Evolutionary conservation across 352 stramenopile species (phyloP).

Genomic region (Phytophthora citrophthora): DNA sequence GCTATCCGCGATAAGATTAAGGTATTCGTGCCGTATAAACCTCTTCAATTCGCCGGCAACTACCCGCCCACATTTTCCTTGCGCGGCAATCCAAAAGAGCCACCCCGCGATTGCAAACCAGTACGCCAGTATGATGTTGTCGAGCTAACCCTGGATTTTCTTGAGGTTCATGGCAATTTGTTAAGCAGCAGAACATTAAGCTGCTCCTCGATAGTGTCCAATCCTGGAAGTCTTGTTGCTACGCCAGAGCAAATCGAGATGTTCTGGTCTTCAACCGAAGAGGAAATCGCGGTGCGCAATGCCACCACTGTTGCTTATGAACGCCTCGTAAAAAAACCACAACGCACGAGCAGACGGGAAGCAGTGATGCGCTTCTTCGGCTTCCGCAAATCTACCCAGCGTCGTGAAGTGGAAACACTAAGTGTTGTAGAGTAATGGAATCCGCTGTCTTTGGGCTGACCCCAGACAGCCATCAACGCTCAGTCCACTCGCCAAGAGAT

Average conservation of each 20-base stretch:
- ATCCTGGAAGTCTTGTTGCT: conserved; percentile 21
- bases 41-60: conserved; percentile 32
- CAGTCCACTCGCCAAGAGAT: background rate
- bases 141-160: conserved; percentile 11
- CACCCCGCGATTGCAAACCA: conserved; percentile 16
- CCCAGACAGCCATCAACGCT: background rate
- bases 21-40: conserved; percentile 41
- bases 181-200: conserved; percentile 29
- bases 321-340: conserved; percentile 34
- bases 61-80: conserved; percentile 31
- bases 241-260: conserved; percentile 27
- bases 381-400: conserved; percentile 15
- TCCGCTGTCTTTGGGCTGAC: background rate
- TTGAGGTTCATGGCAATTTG: conserved; percentile 14
- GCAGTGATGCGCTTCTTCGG: conserved; percentile 31
- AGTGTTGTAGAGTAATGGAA: conserved; percentile 13
- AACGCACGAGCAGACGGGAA: conserved; percentile 23
- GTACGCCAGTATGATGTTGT: conserved; percentile 20
- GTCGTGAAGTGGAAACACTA: conserved; percentile 12
- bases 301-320: conserved; percentile 32
- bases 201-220: conserved; percentile 27
- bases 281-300: conserved; percentile 23
- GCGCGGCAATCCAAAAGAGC: conserved; percentile 19
- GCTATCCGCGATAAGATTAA: conserved; percentile 37
- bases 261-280: conserved; percentile 29